Evolutionary conservation across 1,284 basidiomycete species (phyloP), one percentile per base, ranked within the genome.

Genomic region (Pulveroboletus sp.): DNA sequence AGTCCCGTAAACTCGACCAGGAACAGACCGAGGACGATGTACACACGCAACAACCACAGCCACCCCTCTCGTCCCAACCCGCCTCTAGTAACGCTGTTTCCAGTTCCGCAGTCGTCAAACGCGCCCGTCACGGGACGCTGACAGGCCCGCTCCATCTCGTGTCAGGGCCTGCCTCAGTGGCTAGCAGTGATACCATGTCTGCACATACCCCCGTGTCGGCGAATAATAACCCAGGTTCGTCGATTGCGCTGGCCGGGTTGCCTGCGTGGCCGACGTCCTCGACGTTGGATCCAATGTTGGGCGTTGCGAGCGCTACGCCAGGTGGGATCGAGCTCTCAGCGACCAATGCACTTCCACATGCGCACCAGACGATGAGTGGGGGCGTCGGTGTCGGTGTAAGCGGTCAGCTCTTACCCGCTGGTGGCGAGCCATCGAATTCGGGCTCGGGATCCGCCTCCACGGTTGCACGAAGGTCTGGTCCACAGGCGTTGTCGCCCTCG

Each of bases 231-330:
- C 24, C 54, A 1, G 45, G 55, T 6, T 42, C 67, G 4, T 62
- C 68, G 1, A 60, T 69, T 12, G 56, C 69, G 0, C 54, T 73
- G 33, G 68, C 69, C 3, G 72, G 72, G 3, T 35, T 71, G 24
- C 69, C 69, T 20, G 68, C 72, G 1, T 71, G 69, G 69, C 69
- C 71, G 17, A 68, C 66, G 5, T 22, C 72, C 14, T 64, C 72
- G 8, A 24, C 68, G 0, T 40, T 72, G 31, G 66, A 71, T 49
- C 71, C 71, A 1, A 71, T 74, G 71, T 43, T 74, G 39, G 68
- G 59, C 20, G 61, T 72, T 5, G 72, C 71, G 10, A 71, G 70
- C 39, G 72, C 71, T 15, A 67, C 67, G 11, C 69, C 69, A 0
- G 72, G 69, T 17, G 69, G 69, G 24, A 61, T 71, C 22, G 70